Evolutionary conservation across 148 eudicot genomes (phyloP), one percentile per base, ranked within the genome.

Genomic region (Nyssa sinensis): DNA sequence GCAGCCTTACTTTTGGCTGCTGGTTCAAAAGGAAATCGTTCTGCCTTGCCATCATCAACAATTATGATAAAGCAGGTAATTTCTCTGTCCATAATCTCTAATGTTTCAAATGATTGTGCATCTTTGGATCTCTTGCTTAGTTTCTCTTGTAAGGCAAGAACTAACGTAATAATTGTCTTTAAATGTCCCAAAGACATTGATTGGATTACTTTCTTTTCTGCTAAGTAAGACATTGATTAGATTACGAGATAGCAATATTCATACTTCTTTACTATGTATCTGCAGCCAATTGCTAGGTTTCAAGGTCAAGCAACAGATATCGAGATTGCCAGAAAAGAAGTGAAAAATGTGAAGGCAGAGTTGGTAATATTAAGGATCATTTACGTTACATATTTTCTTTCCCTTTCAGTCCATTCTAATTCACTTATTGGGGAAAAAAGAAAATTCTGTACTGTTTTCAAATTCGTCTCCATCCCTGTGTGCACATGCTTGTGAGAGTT

Each of bases 1-100:
- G 98, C 99, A 63, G 91, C 99, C 66, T 84, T 96, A 74, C 97
- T 96, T 71, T 84, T 93, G 86, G 97, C 99, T 81, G 88, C 99
- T 72, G 98, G 98, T 81, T 79, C 91, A 51, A 89, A 87, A 82
- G 99, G 99, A 71, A 86, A 96, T 72, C 99, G 99, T 73, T 83
- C 95, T 59, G 98, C 99, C 51, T 83, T 96, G 86, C 99, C 98
- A 61, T 96, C 99, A 58, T 83, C 99, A 64, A 86, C 97, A 37
- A 93, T 96, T 55, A 96, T 96, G 99, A 93, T 93, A 64, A 91
- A 84, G 85, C 89, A 93, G 93, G 98, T 88, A 62, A 33, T 3
- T 67, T 34, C 24, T 53, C 27, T 67, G 17, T 14, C 24, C 49
- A 44, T 63, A n/a, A n/a, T 71, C n/a, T 53, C 33, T 65, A 4